Evolutionary conservation across 768 basidiomycete species (phyloP).

Genomic region (Auricularia auricula-judae): DNA sequence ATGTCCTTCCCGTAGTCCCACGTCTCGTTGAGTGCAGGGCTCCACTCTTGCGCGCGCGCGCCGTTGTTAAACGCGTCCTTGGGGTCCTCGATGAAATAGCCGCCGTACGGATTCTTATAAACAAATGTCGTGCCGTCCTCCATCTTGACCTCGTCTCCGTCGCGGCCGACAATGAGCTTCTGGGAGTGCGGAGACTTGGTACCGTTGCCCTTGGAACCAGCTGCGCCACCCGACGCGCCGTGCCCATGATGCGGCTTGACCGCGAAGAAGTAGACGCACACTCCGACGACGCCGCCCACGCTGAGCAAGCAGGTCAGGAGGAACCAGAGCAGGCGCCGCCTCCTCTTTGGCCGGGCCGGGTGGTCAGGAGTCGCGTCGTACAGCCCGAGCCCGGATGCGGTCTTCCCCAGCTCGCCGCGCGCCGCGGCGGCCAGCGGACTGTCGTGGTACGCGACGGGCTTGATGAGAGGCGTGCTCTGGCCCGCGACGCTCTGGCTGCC

Average conservation of each 20-base stretch:
- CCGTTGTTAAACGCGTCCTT: conserved; percentile 65
- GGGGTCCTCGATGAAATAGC: conserved; percentile 63
- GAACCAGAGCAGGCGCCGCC: conserved; percentile 4
- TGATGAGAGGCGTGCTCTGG: no score
- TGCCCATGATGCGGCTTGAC: conserved; percentile 9
- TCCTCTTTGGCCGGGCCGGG: background rate
- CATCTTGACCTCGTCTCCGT: conserved; percentile 58
- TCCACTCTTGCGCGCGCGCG: conserved; percentile 69
- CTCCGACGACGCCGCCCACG: conserved; percentile 9
- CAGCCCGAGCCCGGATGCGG: background rate
- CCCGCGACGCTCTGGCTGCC: no score
- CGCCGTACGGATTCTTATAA: conserved; percentile 70
- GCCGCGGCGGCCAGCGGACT: no score
- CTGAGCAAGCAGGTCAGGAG: conserved; percentile 7
- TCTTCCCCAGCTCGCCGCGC: background rate
- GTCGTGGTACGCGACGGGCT: no score
- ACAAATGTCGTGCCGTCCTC: conserved; percentile 63
- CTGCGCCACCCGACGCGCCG: conserved; percentile 18
- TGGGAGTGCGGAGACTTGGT: conserved; percentile 12
- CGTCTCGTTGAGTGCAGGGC: conserved; percentile 61
- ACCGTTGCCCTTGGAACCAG: conserved; percentile 39
- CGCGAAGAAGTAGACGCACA: conserved; percentile 14
- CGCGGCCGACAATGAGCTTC: conserved; percentile 43
- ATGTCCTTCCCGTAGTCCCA: conserved; percentile 63
- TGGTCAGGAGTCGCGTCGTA: background rate